These are phyloP conservation scores for Chalara sp. DNA, from an alignment of 2,329 filamentous ascomycete genomes.

Conservation along the genomic window DNA sequence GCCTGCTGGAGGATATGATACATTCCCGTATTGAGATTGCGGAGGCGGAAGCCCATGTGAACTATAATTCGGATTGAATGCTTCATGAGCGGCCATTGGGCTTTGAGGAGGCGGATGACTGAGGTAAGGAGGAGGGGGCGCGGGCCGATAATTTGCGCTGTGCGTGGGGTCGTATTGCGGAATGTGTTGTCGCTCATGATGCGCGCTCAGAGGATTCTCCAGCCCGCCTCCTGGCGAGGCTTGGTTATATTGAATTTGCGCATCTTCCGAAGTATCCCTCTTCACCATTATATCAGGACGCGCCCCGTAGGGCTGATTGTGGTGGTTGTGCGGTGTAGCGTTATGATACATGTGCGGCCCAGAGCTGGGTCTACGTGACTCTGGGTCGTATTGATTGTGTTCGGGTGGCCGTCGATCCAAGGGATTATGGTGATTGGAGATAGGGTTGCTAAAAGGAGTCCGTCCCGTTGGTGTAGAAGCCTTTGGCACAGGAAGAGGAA, in stretches of 20 bases:
- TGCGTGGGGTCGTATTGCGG: constrained; percentile 17
- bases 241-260: constrained; percentile 30
- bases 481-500: constrained; percentile 24
- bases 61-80: constrained; percentile 15
- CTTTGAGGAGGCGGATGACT: constrained; percentile 18
- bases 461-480: not conserved
- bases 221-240: constrained; percentile 20
- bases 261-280: constrained; percentile 37
- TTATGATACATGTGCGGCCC: constrained; percentile 22
- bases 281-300: constrained; percentile 45
- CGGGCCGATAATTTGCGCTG: not conserved
- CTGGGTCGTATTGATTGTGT: constrained; percentile 42
- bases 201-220: constrained; percentile 20
- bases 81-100: constrained; percentile 21
- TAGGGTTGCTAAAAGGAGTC: not conserved
- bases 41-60: constrained; percentile 12
- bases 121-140: constrained; percentile 3
- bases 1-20: constrained; percentile 15
- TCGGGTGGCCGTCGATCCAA: constrained; percentile 43
- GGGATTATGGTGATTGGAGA: constrained; percentile 27
- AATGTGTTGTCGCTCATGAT: constrained; percentile 18
- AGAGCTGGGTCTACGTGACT: constrained; percentile 2
- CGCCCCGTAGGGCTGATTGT: constrained; percentile 41
- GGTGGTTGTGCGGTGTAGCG: constrained; percentile 35
- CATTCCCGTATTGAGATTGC: constrained; percentile 15